Percentiles rank a stretch among this genome's conserved stretches.
Evolutionary conservation across 805 yeast genomes (phyloP).

Genomic region (Kazachstania taianensis): DNA sequence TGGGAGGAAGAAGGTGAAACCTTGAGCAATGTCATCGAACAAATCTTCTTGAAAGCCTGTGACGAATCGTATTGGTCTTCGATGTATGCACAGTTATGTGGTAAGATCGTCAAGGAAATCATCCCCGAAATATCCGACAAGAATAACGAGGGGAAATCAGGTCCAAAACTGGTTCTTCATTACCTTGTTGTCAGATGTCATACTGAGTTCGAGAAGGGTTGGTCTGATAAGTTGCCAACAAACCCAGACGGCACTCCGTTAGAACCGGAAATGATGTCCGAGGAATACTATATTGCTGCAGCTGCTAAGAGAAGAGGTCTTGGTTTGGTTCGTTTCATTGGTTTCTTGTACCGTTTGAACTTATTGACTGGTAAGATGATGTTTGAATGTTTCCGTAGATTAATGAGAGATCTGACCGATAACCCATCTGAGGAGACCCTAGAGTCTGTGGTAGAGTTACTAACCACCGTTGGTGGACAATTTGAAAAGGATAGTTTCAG

Average conservation of each 20-base stretch:
- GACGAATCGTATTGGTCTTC: constrained; percentile 98
- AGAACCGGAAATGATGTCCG: constrained; percentile 84
- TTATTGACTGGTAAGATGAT: constrained; percentile 71
- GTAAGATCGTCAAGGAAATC: constrained; percentile 59
- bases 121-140: constrained; percentile 57
- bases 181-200: constrained; percentile 81
- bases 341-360: constrained; percentile 75
- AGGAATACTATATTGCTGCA: constrained; percentile 81
- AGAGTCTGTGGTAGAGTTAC: constrained; percentile 77
- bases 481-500: constrained; percentile 38
- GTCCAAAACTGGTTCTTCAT: constrained; percentile 69
- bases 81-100: constrained; percentile 90
- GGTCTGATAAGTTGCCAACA: constrained; percentile 77
- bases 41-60: constrained; percentile 88
- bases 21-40: constrained; percentile 66
- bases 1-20: constrained; percentile 80
- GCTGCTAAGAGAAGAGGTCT: constrained; percentile 96
- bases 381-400: constrained; percentile 56
- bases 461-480: constrained; percentile 75
- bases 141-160: constrained; percentile 40
- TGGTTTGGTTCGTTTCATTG: constrained; percentile 91
- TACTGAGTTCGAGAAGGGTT: constrained; percentile 86
- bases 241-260: constrained; percentile 71
- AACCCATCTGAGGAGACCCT: constrained; percentile 82
- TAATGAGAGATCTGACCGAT: constrained; percentile 41